These are phyloP conservation scores for Incumbomyces lentus DNA, from an alignment of 2,329 filamentous ascomycete species.

Conservation along the genomic window DNA sequence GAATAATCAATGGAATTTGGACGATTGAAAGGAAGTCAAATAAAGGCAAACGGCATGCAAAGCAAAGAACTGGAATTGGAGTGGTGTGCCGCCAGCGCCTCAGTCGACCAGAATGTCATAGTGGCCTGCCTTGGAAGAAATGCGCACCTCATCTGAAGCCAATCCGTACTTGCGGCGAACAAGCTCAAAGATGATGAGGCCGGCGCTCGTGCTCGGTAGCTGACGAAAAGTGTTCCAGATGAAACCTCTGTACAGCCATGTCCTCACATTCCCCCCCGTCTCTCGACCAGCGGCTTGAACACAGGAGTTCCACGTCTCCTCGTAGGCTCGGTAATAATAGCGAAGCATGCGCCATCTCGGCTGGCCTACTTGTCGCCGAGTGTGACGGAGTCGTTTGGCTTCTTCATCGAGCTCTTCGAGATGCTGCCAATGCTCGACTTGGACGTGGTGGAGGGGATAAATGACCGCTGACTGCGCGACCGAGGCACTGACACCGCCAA, in stretches of 20 bases:
- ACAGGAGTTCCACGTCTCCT: slow-evolving; percentile 49
- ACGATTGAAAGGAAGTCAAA: no score
- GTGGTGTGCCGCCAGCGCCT: no score
- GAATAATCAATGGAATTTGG: no score
- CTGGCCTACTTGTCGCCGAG: slow-evolving; percentile 21
- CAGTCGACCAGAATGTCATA: slow-evolving; percentile 47
- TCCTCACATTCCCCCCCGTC: slow-evolving; percentile 40
- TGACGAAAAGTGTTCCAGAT: slow-evolving; percentile 47
- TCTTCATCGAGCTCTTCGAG: slow-evolving; percentile 50
- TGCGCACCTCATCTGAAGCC: slow-evolving; percentile 42
- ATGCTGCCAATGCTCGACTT: slow-evolving; percentile 49
- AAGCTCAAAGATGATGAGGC: slow-evolving; percentile 55
- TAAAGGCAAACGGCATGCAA: no score
- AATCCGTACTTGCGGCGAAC: slow-evolving; percentile 51
- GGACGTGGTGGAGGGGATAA: slow-evolving; percentile 49
- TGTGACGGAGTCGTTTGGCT: slow-evolving; percentile 29
- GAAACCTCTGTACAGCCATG: slow-evolving; percentile 50
- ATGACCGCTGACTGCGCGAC: slow-evolving; percentile 49
- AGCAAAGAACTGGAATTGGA: no score
- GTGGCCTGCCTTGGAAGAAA: slow-evolving; percentile 42
- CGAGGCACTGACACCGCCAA: slow-evolving; percentile 50
- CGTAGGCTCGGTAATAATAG: slow-evolving; percentile 51
- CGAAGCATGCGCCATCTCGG: slow-evolving; percentile 36
- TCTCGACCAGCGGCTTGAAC: slow-evolving; percentile 39
- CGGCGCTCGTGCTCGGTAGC: slow-evolving; percentile 54